phyloP scores from a whole-genome alignment of 495 filamentous ascomycete species.

The Lentithecium fluviatile region DNA sequence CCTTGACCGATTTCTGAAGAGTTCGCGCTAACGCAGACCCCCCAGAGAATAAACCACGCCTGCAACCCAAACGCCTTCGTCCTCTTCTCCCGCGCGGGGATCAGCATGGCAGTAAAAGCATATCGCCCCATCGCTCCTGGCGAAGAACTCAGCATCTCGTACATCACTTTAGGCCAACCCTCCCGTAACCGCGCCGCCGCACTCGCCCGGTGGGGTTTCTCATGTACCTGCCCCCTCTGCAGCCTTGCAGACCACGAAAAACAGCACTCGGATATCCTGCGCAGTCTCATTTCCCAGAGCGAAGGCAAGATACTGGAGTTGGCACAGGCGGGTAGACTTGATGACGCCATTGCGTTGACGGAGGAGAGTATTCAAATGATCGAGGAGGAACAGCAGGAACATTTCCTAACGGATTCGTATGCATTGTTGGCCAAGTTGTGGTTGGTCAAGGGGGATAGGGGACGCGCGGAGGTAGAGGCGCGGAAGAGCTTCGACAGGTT shows the following conservation, averaged over 20 bases:
- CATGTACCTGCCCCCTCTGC: slow-evolving; percentile 20
- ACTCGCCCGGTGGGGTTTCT: slow-evolving; percentile 24
- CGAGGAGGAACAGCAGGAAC: slow-evolving; percentile 6
- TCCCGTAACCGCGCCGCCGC: not conserved
- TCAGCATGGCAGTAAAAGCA: slow-evolving; percentile 20
- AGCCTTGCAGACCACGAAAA: not conserved
- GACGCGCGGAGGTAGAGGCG: slow-evolving; percentile 12
- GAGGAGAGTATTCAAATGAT: slow-evolving; percentile 14
- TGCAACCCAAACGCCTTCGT: slow-evolving; percentile 25
- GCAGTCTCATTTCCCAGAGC: not conserved
- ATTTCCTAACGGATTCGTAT: slow-evolving; percentile 13
- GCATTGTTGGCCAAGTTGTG: slow-evolving; percentile 13
- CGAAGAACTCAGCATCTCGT: slow-evolving; percentile 19
- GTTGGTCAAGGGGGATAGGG: not conserved
- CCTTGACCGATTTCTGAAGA: not conserved
- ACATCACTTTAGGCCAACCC: slow-evolving; percentile 1
- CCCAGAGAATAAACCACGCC: slow-evolving; percentile 20
- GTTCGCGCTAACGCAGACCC: not conserved
- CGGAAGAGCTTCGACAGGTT: slow-evolving; percentile 4
- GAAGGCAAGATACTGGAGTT: not conserved
- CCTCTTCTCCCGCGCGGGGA: slow-evolving; percentile 18
- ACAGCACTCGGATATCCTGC: slow-evolving; percentile 7
- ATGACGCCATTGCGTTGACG: slow-evolving; percentile 5
- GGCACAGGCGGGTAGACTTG: not conserved
- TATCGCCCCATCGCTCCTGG: slow-evolving; percentile 23